phyloP scores from a whole-genome alignment of 352 stramenopile genomes.

The Phytophthora cajani region DNA sequence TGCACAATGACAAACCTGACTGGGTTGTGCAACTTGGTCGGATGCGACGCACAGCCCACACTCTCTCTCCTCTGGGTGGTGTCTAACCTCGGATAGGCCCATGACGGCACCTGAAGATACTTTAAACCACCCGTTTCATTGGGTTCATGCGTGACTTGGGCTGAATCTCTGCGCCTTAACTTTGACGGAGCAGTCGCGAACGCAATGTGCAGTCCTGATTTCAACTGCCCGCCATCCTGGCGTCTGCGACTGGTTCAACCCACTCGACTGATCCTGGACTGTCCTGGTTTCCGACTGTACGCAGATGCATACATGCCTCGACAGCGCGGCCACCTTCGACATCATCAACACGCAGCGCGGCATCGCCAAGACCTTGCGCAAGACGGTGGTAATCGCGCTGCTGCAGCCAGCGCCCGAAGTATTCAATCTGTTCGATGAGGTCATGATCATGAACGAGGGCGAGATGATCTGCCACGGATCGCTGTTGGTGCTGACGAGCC shows the following conservation, averaged over 20 bases:
- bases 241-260: neutral
- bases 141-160: neutral
- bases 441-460: constrained; percentile 55
- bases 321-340: too few species aligned
- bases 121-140: too few species aligned
- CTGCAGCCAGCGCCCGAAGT: constrained; percentile 35
- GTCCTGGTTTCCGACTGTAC: neutral
- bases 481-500: constrained; percentile 47
- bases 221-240: neutral
- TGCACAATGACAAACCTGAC: too few species aligned
- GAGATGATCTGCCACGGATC: constrained; percentile 50
- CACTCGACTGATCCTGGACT: neutral
- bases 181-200: neutral
- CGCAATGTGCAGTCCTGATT: neutral
- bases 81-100: neutral
- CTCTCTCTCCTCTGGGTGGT: too few species aligned
- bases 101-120: neutral
- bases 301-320: too few species aligned
- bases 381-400: constrained; percentile 63
- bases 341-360: constrained; percentile 28
- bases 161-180: neutral
- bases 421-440: constrained; percentile 58
- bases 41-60: too few species aligned
- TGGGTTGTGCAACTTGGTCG: too few species aligned
- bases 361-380: constrained; percentile 29